Evolutionary conservation across 495 filamentous ascomycete genomes (phyloP), one percentile per base, ranked within the genome.

Genomic region (Daldinia concentrica): DNA sequence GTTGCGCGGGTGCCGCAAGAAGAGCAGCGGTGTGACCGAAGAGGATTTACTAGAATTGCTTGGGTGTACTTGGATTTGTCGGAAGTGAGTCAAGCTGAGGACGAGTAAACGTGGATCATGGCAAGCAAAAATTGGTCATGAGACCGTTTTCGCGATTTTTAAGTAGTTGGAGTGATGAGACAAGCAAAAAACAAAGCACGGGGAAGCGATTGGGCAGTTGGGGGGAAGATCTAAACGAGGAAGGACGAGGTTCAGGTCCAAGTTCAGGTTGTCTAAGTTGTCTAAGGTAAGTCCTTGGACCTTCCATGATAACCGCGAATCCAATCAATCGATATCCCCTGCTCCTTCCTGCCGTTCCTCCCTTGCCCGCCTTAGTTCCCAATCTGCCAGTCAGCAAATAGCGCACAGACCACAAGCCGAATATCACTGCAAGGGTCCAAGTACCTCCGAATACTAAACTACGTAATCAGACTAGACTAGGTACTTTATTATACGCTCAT

Each of bases 201-300:
- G 61, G 62, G 22, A 66, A 69, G 45, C 66, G 65, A 73, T 73
- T 73, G 71, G 71, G 58, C 45, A 69, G 57, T 36, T 54, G 61
- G 70, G 62, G 62, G 62, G 64, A 73, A 66, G 54, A 69, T 62
- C 70, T 73, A 73, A 73, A 72, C 69, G 69, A 73, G 70, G 70
- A 68, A 65, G 64, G 61, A 64, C 64, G 57, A 68, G 29, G 69
- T 64, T 67, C 64, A 71, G 48, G 52, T 62, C 37, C 60, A 62
- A 68, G 43, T 48, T 48, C 24, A 48, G 43, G 19, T 24, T 48
- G 41, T 45, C 41, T 45, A 45, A 6, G 41, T 45, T 45, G 66
- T 69, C 36, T 59, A 43, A 15, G n/a, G 12, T 63, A 8, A 8
- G 7, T 32, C 29, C 29, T 32, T 32, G 6, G 6, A 6, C 1